A percentile compares a stretch with the other conserved stretches of the same genome.
Conservation (phyloP, 2,329 filamentous ascomycete genomes). For the Leptodontidium sp. region DNA sequence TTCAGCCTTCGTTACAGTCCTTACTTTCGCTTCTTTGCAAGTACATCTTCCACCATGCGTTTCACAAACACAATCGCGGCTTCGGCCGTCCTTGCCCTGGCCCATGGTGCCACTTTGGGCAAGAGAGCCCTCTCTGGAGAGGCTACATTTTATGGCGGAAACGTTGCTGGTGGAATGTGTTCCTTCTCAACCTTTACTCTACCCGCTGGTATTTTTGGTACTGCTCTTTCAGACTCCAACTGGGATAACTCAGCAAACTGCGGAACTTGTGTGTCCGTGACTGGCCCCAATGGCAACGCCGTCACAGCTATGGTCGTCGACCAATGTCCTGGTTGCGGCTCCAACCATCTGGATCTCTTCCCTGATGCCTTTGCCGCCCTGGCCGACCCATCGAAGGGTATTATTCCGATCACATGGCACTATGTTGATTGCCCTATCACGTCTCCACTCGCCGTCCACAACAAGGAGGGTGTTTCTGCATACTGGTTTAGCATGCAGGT, state of each 20-base stretch:
- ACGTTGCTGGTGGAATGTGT: constrained; percentile 67
- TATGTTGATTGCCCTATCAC: constrained; percentile 60
- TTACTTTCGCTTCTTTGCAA: constrained; percentile 36
- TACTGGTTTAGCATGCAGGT: constrained; percentile 71
- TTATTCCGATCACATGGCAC: constrained; percentile 59
- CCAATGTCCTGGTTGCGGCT: constrained; percentile 62
- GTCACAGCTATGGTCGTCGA: constrained; percentile 72
- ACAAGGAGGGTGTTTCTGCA: constrained; percentile 59
- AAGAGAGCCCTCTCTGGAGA: constrained; percentile 48
- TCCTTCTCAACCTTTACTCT: constrained; percentile 70
- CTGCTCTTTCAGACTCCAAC: constrained; percentile 64
- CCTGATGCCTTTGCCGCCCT: constrained; percentile 58
- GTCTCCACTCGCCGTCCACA: constrained; percentile 57
- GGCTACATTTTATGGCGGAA: constrained; percentile 63
- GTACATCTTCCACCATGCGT: constrained; percentile 36
- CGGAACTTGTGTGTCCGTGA: constrained; percentile 68
- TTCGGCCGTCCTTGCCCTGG: constrained; percentile 38
- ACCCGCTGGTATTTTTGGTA: constrained; percentile 65
- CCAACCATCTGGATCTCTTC: constrained; percentile 65
- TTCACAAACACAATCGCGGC: constrained; percentile 38
- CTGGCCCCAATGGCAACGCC: constrained; percentile 61
- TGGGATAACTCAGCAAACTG: constrained; percentile 66
- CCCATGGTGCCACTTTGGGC: constrained; percentile 39
- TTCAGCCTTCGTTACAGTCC: constrained; percentile 40
- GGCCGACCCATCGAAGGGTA: constrained; percentile 53